Evolutionary conservation across 2,329 filamentous ascomycete genomes (phyloP).

Genomic region (Aspergillus alliaceus): DNA sequence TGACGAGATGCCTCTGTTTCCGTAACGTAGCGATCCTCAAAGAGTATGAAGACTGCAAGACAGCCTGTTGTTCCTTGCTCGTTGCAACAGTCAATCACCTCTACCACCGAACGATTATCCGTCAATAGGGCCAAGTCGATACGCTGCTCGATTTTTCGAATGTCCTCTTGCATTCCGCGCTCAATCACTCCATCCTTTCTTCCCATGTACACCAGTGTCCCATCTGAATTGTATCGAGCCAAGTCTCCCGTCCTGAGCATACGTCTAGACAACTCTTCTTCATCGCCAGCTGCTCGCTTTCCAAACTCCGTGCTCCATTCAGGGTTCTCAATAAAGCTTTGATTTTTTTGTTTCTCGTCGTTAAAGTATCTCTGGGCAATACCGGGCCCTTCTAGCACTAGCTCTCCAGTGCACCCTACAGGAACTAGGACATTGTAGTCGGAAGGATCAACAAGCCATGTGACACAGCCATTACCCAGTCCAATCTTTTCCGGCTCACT

Average conservation of each 20-base stretch:
- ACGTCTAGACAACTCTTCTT: background rate
- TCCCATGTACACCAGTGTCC: constrained; percentile 34
- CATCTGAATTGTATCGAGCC: constrained; percentile 38
- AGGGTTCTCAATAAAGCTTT: constrained; percentile 52
- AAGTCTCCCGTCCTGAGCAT: constrained; percentile 42
- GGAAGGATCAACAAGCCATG: constrained; percentile 36
- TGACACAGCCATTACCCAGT: constrained; percentile 21
- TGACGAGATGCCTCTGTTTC: background rate
- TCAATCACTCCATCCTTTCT: constrained; percentile 23
- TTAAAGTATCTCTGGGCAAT: constrained; percentile 60
- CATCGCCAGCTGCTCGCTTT: background rate
- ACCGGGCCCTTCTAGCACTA: constrained; percentile 41
- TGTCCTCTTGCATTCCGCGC: constrained; percentile 1
- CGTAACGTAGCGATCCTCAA: background rate
- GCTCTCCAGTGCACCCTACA: constrained; percentile 32
- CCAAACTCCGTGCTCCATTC: constrained; percentile 28
- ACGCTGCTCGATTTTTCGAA: constrained; percentile 12
- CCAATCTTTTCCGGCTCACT: constrained; percentile 20
- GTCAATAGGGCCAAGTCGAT: constrained; percentile 11
- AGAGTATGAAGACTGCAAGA: constrained; percentile 23
- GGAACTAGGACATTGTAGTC: constrained; percentile 31
- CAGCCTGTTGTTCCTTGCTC: background rate
- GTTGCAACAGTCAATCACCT: constrained; percentile 10
- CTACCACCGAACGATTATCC: constrained; percentile 22
- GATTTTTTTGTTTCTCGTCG: constrained; percentile 51